phyloP scores from a whole-genome alignment of 257 asterid genomes.

The Datura wrightii region DNA sequence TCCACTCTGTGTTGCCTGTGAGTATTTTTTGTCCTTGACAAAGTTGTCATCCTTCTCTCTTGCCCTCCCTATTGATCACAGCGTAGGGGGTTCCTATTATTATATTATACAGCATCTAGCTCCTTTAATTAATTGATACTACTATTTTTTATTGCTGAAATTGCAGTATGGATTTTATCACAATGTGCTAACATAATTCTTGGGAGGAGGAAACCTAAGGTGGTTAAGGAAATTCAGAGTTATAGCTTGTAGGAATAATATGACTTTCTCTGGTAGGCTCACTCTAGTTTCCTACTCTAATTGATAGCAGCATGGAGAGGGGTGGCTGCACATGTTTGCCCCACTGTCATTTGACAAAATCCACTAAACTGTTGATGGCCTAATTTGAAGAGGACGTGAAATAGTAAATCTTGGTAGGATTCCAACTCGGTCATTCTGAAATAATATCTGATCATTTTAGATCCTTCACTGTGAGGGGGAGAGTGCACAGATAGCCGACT shows the following conservation, averaged over 20 bases:
- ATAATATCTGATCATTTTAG: background rate
- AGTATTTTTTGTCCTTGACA: conserved; percentile 40
- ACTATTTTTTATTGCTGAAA: background rate
- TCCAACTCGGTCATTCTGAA: background rate
- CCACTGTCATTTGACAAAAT: background rate
- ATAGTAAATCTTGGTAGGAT: background rate
- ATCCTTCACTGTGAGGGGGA: background rate
- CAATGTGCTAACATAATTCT: conserved; percentile 10
- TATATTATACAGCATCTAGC: background rate
- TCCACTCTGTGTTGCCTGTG: conserved; percentile 40
- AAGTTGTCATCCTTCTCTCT: conserved; percentile 19
- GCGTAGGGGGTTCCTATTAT: background rate
- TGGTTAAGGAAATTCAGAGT: background rate
- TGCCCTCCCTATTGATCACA: background rate
- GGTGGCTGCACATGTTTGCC: background rate
- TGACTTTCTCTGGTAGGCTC: background rate
- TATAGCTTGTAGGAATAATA: background rate
- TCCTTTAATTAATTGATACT: background rate
- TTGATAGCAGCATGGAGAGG: background rate
- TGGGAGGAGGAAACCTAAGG: conserved; percentile 6
- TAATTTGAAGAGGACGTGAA: conserved; percentile 1
- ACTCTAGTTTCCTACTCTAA: background rate
- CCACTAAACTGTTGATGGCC: background rate
- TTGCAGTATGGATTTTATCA: background rate
- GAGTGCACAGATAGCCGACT: background rate